These are phyloP conservation scores for Hypocreales sp. DNA, from an alignment of 2,329 filamentous ascomycete species.

Conservation along the genomic window DNA sequence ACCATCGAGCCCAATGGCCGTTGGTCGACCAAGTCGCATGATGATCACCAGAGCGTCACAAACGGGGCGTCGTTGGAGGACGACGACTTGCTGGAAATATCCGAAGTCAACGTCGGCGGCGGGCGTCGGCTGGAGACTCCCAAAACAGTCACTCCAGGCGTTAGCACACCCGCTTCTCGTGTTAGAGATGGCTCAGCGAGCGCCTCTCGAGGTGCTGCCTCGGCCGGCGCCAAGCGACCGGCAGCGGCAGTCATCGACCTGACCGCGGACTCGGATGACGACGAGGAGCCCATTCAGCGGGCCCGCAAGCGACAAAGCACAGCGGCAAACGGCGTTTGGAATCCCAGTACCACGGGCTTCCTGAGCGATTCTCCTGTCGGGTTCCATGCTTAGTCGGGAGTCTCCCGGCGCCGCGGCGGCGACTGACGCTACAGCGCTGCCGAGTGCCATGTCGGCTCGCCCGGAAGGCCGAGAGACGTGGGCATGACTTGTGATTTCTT, in stretches of 20 bases:
- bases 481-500: no score
- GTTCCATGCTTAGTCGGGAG: conserved; percentile 8
- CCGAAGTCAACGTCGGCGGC: conserved; percentile 22
- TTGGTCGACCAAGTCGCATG: conserved; percentile 41
- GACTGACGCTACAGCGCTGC: no score
- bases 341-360: conserved; percentile 6
- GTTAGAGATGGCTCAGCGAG: conserved; percentile 18
- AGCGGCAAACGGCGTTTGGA: conserved; percentile 9
- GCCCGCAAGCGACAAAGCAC: conserved; percentile 30
- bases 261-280: conserved; percentile 39
- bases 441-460: no score
- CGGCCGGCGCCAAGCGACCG: conserved; percentile 30
- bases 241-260: conserved; percentile 41
- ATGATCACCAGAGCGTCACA: conserved; percentile 12
- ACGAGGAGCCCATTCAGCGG: conserved; percentile 30
- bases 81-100: conserved; percentile 36
- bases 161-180: conserved; percentile 21
- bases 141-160: conserved; percentile 17
- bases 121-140: conserved; percentile 21
- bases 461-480: no score
- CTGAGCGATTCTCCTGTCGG: conserved; percentile 9
- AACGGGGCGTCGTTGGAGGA: conserved; percentile 16
- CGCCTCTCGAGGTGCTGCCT: conserved; percentile 17
- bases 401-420: no score
- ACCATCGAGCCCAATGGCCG: conserved; percentile 76